Conservation (phyloP, 1,139 yeast genomes). For the Taphrina wiesneri region DNA sequence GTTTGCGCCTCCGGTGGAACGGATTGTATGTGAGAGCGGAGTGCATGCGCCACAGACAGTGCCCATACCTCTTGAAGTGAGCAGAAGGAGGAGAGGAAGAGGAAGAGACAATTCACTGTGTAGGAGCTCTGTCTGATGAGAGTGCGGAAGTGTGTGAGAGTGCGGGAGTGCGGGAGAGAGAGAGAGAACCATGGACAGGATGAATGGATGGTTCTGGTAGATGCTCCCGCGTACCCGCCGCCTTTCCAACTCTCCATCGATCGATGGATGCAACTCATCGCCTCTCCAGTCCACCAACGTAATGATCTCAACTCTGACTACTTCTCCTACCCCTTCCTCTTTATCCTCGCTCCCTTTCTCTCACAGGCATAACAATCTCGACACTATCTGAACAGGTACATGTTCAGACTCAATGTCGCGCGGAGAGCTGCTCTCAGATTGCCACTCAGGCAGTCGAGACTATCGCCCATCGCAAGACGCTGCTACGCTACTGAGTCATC, state of each 20-base stretch:
- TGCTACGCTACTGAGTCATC: constrained; percentile 30
- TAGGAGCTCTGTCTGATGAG: too few species aligned
- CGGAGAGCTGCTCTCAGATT: constrained; percentile 8
- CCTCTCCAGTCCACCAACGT: constrained; percentile 13
- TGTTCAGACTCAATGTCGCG: constrained; percentile 26
- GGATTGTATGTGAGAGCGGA: too few species aligned
- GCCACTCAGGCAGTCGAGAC: constrained; percentile 13
- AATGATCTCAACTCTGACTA: neutral
- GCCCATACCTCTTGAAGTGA: too few species aligned
- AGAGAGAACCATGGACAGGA: neutral
- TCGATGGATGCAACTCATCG: neutral
- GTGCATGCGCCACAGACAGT: too few species aligned
- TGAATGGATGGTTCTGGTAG: neutral
- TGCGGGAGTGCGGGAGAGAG: neutral
- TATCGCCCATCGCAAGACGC: constrained; percentile 3
- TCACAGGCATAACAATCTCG: neutral
- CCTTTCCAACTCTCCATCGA: neutral
- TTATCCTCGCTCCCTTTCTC: neutral
- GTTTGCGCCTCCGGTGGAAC: too few species aligned
- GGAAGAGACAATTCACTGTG: too few species aligned
- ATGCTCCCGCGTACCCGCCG: neutral
- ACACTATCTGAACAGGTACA: neutral
- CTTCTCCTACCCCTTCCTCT: neutral
- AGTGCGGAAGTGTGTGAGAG: neutral
- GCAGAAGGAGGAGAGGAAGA: neutral